These are phyloP conservation scores for Penicillium sclerotiorum DNA, from an alignment of 2,329 filamentous ascomycete genomes.

Conservation along the genomic window DNA sequence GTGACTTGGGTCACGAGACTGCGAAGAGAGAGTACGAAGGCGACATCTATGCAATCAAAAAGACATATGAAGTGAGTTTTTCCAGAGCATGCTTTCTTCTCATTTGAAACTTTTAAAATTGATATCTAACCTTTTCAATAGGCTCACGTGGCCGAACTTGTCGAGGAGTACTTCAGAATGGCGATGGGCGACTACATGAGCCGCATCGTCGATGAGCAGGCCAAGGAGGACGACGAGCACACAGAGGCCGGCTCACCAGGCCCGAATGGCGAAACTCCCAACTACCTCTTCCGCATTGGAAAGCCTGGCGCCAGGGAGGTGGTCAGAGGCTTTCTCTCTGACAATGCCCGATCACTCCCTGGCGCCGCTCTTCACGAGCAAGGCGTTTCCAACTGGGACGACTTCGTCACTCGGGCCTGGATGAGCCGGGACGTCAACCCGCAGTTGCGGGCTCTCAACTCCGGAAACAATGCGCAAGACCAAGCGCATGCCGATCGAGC, in stretches of 20 bases:
- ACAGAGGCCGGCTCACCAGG: conserved; percentile 36
- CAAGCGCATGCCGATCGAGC: conserved; percentile 28
- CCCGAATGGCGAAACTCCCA: conserved; percentile 31
- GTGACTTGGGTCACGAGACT: conserved; percentile 31
- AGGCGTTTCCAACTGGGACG: conserved; percentile 41
- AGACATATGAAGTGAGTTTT: no score
- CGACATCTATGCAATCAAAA: no score
- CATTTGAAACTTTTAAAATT: no score
- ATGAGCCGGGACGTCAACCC: conserved; percentile 42
- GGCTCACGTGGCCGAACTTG: conserved; percentile 14
- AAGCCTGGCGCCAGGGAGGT: conserved; percentile 26
- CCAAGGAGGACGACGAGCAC: conserved; percentile 28
- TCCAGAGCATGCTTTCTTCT: no score
- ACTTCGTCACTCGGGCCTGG: conserved; percentile 43
- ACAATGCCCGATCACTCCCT: conserved; percentile 35
- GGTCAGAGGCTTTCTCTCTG: conserved; percentile 40
- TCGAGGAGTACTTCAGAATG: conserved; percentile 21
- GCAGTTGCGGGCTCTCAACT: conserved; percentile 41
- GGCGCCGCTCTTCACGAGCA: conserved; percentile 39
- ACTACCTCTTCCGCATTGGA: conserved; percentile 25
- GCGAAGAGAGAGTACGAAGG: conserved; percentile 33
- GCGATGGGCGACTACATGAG: conserved; percentile 25
- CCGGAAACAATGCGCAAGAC: conserved; percentile 25
- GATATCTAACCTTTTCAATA: no score
- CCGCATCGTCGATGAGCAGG: conserved; percentile 20